Evolutionary conservation across 1,139 yeast species (phyloP), one percentile per base, ranked within the genome.

Genomic region (Blastobotrys persicus): DNA sequence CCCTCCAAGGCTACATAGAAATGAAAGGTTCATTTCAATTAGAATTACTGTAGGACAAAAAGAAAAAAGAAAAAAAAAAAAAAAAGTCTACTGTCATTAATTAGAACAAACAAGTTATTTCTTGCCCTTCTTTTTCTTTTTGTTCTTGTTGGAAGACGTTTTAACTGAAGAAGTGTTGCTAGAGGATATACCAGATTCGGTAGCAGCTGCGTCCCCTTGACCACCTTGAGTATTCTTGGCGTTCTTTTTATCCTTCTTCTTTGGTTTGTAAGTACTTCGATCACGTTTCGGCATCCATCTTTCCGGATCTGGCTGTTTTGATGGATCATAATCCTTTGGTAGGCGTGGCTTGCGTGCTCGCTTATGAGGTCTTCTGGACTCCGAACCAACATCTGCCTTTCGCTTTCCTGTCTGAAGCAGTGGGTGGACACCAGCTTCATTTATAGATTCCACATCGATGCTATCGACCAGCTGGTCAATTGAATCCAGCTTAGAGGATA

Each of bases 231-330:
- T 78, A 42, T 59, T 55, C 14, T 47, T 41, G 14, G 56, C 75
- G 42, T 61, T 66, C 68, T 78, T 82, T 64, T 71, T 73, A 41
- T 67, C 71, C 55, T 68, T 67, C 63, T 73, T 73, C 61, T 85
- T 83, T 16, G 95, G 88, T 66, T 81, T 87, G 71, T 86, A 89
- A 59, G 83, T 81, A 4, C 89, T 79, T 67, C 98, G 79, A 64
- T 89, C 92, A 62, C 82, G 84, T 76, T 86, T 63, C 28, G 97
- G 95, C 48, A 89, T 70, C 98, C 98, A 91, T 70, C 97, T 81
- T 66, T 91, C 97, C 7, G 78, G 77, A 59, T 83, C 85, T 1
- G 79, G 72, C 16, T 61, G 58, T 47, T 64, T 68, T 4, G 62
- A 55, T 2, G 69, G 60, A 49, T 77, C 80, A 46, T 63, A 74